Conservation (phyloP, 805 yeast genomes). For the Starmera quercuum region DNA sequence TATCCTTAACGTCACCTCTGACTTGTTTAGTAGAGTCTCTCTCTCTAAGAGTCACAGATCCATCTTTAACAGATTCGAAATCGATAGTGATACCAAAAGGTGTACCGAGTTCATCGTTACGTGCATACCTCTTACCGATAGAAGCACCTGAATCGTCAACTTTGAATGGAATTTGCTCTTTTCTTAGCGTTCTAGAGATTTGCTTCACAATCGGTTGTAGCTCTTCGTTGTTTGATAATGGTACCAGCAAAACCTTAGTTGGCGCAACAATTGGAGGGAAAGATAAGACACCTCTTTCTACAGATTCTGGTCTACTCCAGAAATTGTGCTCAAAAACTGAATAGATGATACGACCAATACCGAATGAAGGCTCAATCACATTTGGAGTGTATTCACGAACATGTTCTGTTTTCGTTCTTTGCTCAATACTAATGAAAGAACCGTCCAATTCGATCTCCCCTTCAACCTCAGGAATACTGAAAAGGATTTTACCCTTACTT, state of each 20-base stretch:
- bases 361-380: conserved; percentile 98
- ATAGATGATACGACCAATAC: conserved; percentile 96
- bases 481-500: conserved; percentile 52
- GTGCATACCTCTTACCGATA: conserved; percentile 95
- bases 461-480: conserved; percentile 58
- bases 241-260: conserved; percentile 92
- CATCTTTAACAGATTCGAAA: conserved; percentile 84
- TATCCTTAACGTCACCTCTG: conserved; percentile 76
- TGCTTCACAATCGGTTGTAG: conserved; percentile 67
- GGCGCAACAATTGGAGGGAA: conserved; percentile 97
- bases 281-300: conserved; percentile 82
- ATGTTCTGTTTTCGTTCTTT: conserved; percentile 78
- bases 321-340: conserved; percentile 88
- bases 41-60: conserved; percentile 89
- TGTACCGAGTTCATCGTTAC: conserved; percentile 98
- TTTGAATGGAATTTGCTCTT: conserved; percentile 84
- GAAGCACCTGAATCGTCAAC: conserved; percentile 96
- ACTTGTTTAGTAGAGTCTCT: conserved; percentile 96
- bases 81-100: conserved; percentile 98
- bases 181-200: conserved; percentile 65
- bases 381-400: conserved; percentile 93
- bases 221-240: conserved; percentile 78
- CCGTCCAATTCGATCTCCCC: conserved; percentile 64
- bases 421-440: conserved; percentile 65
- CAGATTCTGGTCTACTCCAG: conserved; percentile 91